Conservation (phyloP, 2,329 filamentous ascomycete genomes). For the Chrysoporthe cubensis region DNA sequence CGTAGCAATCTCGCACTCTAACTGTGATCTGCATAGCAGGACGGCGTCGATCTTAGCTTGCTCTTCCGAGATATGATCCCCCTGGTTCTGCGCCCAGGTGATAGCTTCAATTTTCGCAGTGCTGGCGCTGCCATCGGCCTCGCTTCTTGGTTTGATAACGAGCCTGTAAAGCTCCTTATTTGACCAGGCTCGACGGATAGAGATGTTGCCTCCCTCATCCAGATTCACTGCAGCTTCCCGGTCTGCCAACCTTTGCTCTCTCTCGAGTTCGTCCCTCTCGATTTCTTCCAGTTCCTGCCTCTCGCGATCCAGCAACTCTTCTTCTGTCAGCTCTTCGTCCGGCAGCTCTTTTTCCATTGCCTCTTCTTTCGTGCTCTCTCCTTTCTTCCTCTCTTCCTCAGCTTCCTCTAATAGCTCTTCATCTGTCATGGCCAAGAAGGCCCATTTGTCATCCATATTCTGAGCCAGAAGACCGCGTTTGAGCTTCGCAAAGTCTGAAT, state of each 20-base stretch:
- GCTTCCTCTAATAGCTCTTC: conserved; percentile 5
- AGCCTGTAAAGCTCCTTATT: conserved; percentile 18
- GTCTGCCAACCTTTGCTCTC: no score
- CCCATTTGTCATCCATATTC: conserved; percentile 14
- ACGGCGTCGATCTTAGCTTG: conserved; percentile 14
- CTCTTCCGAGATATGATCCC: neutral
- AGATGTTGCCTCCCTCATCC: neutral
- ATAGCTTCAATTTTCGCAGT: conserved; percentile 3
- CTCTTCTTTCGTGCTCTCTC: neutral
- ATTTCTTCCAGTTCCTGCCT: no score
- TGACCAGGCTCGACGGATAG: conserved; percentile 16
- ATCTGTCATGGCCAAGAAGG: conserved; percentile 7
- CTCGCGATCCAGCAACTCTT: neutral
- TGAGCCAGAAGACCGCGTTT: conserved; percentile 3
- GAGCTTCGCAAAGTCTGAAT: conserved; percentile 12
- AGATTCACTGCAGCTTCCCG: neutral
- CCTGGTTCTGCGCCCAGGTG: conserved; percentile 4
- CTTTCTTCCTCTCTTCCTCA: neutral
- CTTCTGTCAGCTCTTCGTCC: neutral
- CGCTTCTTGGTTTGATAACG: neutral
- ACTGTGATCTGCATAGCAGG: conserved; percentile 9
- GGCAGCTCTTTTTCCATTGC: neutral
- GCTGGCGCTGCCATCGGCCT: neutral
- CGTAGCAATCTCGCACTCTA: conserved; percentile 10
- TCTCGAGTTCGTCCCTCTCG: no score